These are phyloP conservation scores for Annulohypoxylon maeteangense DNA, from an alignment of 495 filamentous ascomycete genomes.

Conservation along the genomic window DNA sequence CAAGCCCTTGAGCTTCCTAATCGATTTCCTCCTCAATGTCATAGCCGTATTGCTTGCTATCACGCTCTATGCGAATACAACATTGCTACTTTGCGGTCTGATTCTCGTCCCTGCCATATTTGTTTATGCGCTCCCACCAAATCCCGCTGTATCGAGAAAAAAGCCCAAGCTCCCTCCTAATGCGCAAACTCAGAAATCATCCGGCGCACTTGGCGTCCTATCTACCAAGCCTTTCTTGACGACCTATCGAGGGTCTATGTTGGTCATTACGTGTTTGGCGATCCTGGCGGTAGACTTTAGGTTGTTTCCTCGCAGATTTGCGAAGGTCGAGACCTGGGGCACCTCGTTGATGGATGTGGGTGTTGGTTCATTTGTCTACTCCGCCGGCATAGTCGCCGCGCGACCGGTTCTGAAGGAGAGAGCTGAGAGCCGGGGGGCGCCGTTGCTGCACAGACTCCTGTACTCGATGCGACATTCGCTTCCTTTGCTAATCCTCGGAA, in stretches of 20 bases:
- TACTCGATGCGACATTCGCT: slow-evolving; percentile 79
- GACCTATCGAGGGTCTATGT: slow-evolving; percentile 87
- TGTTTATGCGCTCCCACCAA: slow-evolving; percentile 63
- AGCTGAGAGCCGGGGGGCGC: slow-evolving; percentile 56
- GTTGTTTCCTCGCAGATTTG: slow-evolving; percentile 92
- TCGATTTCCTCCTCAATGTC: slow-evolving; percentile 90
- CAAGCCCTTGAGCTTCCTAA: slow-evolving; percentile 69
- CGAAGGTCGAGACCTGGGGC: slow-evolving; percentile 98
- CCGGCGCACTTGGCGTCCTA: slow-evolving; percentile 60
- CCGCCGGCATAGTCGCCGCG: slow-evolving; percentile 90
- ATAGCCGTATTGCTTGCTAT: slow-evolving; percentile 81
- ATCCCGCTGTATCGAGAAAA: slow-evolving; percentile 53
- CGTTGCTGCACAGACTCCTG: slow-evolving; percentile 66
- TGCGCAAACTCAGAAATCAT: slow-evolving; percentile 47
- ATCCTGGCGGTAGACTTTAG: slow-evolving; percentile 98
- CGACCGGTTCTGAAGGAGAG: slow-evolving; percentile 82
- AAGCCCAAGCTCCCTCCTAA: slow-evolving; percentile 68
- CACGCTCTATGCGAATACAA: slow-evolving; percentile 83
- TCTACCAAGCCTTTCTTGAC: slow-evolving; percentile 92
- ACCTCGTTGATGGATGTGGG: slow-evolving; percentile 98
- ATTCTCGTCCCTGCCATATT: slow-evolving; percentile 75
- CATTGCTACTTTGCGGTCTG: slow-evolving; percentile 78
- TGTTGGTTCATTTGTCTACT: slow-evolving; percentile 97
- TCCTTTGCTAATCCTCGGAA: slow-evolving; percentile 81
- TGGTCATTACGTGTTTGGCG: slow-evolving; percentile 89